Base-by-base conservation (phyloP, 441 rosid species). In the Adansonia grandidieri region DNA sequence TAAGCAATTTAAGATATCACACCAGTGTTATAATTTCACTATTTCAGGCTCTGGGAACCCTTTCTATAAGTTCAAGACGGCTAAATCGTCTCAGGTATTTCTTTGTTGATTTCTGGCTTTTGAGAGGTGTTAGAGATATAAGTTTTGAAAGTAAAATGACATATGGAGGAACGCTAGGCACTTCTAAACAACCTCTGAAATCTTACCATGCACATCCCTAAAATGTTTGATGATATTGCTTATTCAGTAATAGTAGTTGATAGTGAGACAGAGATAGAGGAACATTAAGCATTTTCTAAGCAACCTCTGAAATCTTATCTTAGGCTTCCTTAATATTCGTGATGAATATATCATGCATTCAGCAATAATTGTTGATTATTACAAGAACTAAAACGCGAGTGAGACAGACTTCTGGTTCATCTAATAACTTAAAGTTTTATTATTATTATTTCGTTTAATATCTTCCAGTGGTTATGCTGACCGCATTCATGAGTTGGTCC, bases 1-100 rank as follows among this genome's bases (percentile, higher is more conserved):
- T 97, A 76, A 93, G 99, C 94, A 97, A 97, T 87, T 83, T 97
- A 85, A 93, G 99, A 95, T 97, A 97, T 81, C 99, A 97, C 85
- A 93, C 98, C 74, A 92, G 99, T 78, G 99, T 97, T 74, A 90
- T 97, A 79, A 88, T 90, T 80, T 92, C 98, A 69, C 91, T 97
- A 75, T 97, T 97, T 83, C 94, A 93, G 83, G 91, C 99, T 15
- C 80, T 97, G 72, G 99, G 98, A 83, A 95, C 98, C 54, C 97
- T 97, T 82, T 92, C 99, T 83, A 88, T 87, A 78, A 97, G 99
- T 84, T 91, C 99, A 81, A 92, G 99, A 78, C 90, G 93, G 75
- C 93, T 97, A 72, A 95, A 86, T 85, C 95, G 99, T 69, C 95
- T 97, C 84, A 95, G 99, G 99, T 97, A 93, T 58, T 78, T 82